Evolutionary conservation across 2,329 filamentous ascomycete species (phyloP).

Genomic region (Hymenoscyphus albidus): DNA sequence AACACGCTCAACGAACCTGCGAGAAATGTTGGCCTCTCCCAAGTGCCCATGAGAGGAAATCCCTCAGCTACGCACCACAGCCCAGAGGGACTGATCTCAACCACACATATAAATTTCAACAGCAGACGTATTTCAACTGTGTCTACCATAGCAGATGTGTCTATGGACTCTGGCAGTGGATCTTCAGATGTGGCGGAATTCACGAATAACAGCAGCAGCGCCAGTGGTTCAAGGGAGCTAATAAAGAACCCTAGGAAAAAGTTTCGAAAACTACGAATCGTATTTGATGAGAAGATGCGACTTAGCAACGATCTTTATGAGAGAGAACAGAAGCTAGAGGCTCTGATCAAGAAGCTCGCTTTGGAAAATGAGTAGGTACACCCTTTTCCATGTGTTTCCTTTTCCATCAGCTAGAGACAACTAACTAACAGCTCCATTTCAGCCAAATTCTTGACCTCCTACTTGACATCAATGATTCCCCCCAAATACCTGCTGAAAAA

Average conservation of each 20-base stretch:
- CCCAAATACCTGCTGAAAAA: slow-evolving; percentile 70
- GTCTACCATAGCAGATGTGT: neutral
- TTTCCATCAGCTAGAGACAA: neutral
- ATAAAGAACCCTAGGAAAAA: slow-evolving; percentile 73
- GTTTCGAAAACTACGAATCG: slow-evolving; percentile 84
- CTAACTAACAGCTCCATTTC: slow-evolving; percentile 16
- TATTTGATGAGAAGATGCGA: slow-evolving; percentile 73
- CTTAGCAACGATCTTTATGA: slow-evolving; percentile 79
- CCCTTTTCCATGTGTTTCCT: slow-evolving; percentile 31
- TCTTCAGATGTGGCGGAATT: neutral
- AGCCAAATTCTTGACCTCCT: slow-evolving; percentile 87
- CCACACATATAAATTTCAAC: neutral
- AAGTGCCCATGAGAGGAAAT: neutral
- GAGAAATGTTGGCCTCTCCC: neutral
- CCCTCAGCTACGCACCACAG: neutral
- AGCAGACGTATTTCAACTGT: neutral
- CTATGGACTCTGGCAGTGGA: neutral
- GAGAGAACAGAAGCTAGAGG: slow-evolving; percentile 74
- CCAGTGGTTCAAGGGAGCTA: slow-evolving; percentile 32
- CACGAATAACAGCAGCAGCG: neutral
- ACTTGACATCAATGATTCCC: slow-evolving; percentile 80
- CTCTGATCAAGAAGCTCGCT: slow-evolving; percentile 76
- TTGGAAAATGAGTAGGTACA: slow-evolving; percentile 85
- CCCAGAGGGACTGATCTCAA: neutral
- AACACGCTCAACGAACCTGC: neutral